Base-by-base conservation (phyloP, 495 filamentous ascomycete species). In the Evansstolkia leycettana region DNA sequence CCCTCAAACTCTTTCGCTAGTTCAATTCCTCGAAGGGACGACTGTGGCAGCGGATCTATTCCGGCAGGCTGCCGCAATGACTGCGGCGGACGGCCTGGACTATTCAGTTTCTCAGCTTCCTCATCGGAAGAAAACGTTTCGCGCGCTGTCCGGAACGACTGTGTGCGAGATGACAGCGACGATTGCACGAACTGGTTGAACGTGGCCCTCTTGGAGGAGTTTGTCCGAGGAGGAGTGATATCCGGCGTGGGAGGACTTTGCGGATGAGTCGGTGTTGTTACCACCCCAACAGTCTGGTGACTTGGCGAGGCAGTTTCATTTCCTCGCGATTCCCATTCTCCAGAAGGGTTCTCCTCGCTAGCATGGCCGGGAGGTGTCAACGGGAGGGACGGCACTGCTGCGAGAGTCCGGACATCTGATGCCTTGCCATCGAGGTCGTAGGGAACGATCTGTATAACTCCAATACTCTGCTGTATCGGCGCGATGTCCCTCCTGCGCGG, bases 191-290 rank as follows among this genome's bases (percentile, higher is more conserved):
- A 46, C 8, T 52, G 48, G 28, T 43, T 48, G 16, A 57, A 40
- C 6, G 67, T 66, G 10, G 63, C 63, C 25, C 67, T 49, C 34
- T 58, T 72, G 8, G 58, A 54, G 7, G 58, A 50, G 13, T 57
- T 48, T 36, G 55, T 61, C 34, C 68, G 70, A 25, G 82, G 80
- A 37, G 80, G 81, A 13, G 80, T 83, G 16, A 75, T 70, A 49
- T 86, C 80, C 5, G 80, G 79, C 9, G 78, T 88, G 12, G 77
- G 80, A 15, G 79, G 82, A 40, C 76, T 81, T 33, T 70, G 69
- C 37, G 77, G 72, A 43, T 72, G 69, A 23, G 69, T 62, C 19
- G 76, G 76, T 5, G 77, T n/a, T n/a, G n/a, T 82, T 36, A 60
- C 50, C 35, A 69, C 45, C 16, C 46, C 58, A 7, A 42, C 36